phyloP scores from a whole-genome alignment of 2,329 filamentous ascomycete genomes.

The Nakataea oryzae region DNA sequence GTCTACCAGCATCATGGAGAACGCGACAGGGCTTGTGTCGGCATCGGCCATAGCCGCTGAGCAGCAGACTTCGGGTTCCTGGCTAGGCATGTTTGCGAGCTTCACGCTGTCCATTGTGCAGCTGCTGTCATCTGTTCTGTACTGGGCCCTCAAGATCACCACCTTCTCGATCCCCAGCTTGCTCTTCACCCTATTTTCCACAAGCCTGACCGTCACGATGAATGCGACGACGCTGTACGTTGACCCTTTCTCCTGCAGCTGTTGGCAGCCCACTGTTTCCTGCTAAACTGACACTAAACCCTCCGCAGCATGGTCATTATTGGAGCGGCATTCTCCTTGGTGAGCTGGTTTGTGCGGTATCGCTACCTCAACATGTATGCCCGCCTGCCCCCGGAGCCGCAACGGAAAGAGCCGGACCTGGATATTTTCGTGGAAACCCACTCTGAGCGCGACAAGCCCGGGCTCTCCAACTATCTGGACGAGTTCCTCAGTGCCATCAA shows the following conservation, averaged over 20 bases:
- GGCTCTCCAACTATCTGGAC: slow-evolving; percentile 90
- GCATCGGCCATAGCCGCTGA: slow-evolving; percentile 26
- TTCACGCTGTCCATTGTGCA: slow-evolving; percentile 45
- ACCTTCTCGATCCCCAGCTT: slow-evolving; percentile 85
- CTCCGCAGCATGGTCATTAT: slow-evolving; percentile 60
- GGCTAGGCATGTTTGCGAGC: slow-evolving; percentile 47
- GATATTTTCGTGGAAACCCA: slow-evolving; percentile 91
- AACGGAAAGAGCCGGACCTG: slow-evolving; percentile 89
- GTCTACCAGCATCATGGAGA: slow-evolving; percentile 13
- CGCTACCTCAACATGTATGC: slow-evolving; percentile 96
- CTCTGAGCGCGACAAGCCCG: slow-evolving; percentile 81
- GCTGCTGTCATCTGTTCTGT: slow-evolving; percentile 47
- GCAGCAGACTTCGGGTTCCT: slow-evolving; percentile 32
- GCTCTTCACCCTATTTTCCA: slow-evolving; percentile 82
- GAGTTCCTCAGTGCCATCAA: slow-evolving; percentile 98
- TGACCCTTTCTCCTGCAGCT: slow-evolving; percentile 3
- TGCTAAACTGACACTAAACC: background rate
- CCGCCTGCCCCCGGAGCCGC: slow-evolving; percentile 83
- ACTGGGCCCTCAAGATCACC: slow-evolving; percentile 74
- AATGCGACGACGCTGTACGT: slow-evolving; percentile 89
- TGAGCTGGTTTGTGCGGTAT: slow-evolving; percentile 91
- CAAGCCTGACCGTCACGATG: slow-evolving; percentile 94
- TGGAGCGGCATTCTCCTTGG: slow-evolving; percentile 65
- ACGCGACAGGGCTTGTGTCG: slow-evolving; percentile 22
- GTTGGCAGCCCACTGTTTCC: background rate